phyloP scores from a whole-genome alignment of 2,329 filamentous ascomycete genomes.

The Hypoxylon sp. region DNA sequence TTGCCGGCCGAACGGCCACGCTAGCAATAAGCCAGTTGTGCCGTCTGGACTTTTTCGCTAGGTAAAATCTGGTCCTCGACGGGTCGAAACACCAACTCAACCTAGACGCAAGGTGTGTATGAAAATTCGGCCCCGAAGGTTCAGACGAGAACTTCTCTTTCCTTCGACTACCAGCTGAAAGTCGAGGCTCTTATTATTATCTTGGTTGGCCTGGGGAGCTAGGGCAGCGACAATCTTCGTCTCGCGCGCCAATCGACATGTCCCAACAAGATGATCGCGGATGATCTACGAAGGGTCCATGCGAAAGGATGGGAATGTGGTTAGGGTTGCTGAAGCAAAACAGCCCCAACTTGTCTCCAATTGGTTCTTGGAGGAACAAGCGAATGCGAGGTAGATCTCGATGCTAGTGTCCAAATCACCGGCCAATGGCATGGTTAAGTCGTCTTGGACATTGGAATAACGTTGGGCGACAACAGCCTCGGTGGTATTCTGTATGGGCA shows the following conservation, averaged over 20 bases:
- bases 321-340: slow-evolving; percentile 13
- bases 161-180: slow-evolving; percentile 6
- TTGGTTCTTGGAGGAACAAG: slow-evolving; percentile 7
- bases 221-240: slow-evolving; percentile 3
- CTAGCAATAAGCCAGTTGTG: slow-evolving; percentile 24
- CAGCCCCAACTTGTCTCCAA: slow-evolving; percentile 5
- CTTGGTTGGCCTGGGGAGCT: slow-evolving; percentile 1
- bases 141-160: slow-evolving; percentile 12
- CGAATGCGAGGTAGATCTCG: slow-evolving; percentile 2
- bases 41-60: slow-evolving; percentile 26
- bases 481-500: slow-evolving; percentile 2
- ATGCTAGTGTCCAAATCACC: slow-evolving; percentile 11
- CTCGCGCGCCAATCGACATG: slow-evolving; percentile 6
- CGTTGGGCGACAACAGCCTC: slow-evolving; percentile 5
- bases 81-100: slow-evolving; percentile 17
- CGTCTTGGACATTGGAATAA: slow-evolving; percentile 5
- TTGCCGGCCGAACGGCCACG: slow-evolving; percentile 25
- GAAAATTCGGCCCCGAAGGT: slow-evolving; percentile 15
- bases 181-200: background rate
- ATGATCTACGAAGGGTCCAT: slow-evolving; percentile 13
- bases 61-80: slow-evolving; percentile 23
- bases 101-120: slow-evolving; percentile 15
- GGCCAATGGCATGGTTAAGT: background rate
- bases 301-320: slow-evolving; percentile 18
- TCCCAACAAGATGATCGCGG: slow-evolving; percentile 5